Percentiles rank a stretch among this genome's conserved stretches.
Conservation (phyloP, 257 asterid genomes). For the Forsythia suspensa region DNA sequence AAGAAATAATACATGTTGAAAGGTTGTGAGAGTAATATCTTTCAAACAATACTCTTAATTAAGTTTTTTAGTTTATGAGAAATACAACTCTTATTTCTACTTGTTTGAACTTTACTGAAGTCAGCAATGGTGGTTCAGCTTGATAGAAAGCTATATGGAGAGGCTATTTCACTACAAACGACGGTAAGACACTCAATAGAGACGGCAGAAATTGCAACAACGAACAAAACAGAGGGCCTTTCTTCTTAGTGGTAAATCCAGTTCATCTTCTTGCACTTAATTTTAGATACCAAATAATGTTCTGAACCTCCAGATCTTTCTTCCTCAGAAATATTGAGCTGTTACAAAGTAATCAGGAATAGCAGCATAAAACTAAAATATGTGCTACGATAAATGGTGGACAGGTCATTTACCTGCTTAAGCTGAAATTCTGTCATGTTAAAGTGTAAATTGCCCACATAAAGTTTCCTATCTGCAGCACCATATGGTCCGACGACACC, state of each 20-base stretch:
- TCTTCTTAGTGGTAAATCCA: neutral
- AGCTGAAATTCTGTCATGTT: constrained; percentile 97
- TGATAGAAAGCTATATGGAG: neutral
- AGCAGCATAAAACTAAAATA: neutral
- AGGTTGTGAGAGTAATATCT: neutral
- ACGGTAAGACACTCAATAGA: neutral
- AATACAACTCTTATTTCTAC: neutral
- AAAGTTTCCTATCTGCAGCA: constrained; percentile 86
- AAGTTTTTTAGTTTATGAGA: neutral
- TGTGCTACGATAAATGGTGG: constrained; percentile 5
- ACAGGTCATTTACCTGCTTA: constrained; percentile 58
- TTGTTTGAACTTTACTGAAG: neutral
- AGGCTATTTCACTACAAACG: neutral
- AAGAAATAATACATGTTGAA: neutral
- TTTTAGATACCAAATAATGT: neutral
- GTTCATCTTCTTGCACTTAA: neutral
- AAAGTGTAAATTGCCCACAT: constrained; percentile 94
- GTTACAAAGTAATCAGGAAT: neutral
- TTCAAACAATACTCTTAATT: neutral
- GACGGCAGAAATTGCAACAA: neutral
- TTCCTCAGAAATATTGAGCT: neutral
- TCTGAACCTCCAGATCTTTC: neutral
- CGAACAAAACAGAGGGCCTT: neutral
- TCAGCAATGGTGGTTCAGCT: neutral
- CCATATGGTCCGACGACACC: constrained; percentile 88